Evolutionary conservation across 2,329 filamentous ascomycete genomes (phyloP), one percentile per base, ranked within the genome.

Genomic region (Aspergillus quadricinctus): DNA sequence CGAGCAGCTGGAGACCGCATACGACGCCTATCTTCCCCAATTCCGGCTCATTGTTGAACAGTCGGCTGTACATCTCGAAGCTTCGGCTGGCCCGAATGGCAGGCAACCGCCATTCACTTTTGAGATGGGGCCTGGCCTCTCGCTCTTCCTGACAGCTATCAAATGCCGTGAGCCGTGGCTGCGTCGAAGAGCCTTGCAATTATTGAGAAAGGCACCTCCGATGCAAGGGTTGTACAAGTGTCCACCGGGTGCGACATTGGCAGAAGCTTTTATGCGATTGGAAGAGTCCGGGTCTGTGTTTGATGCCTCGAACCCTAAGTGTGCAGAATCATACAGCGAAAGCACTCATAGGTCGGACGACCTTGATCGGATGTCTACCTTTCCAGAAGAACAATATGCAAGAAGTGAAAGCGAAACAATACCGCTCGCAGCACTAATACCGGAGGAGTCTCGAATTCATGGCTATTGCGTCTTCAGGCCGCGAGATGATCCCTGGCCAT

Each of bases 41-140:
- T 60, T 58, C 25, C 48, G 46, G 11, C 48, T 37, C 9, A 49
- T 60, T 7, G 48, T 60, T n/a, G 35, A 57, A 27, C 56, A 58
- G 41, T 43, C 50, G 4, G 7, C 23, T 19, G 6, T 52, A 21
- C 48, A 50, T 10, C 41, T 60, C 4, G 49, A 56, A 14, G 19
- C 53, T 1, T 49, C 50, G 4, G 53, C 35, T 5, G 53, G n/a
- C n/a, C 31, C 53, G 17, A 28, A 60, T 37, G 56, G 55, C 3
- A 25, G 50, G 8, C 58, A 56, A n/a, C 58, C 56, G 10, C 52
- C 53, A 6, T 60, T 60, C 14, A 60, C 58, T 0, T 60, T 58
- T 28, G 58, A 54, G 17, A 52, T 54, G 4, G 50, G 53, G 2
- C 50, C 49, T 19, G 55, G 53, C 1, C 10, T 56, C 6, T 50